Base-by-base conservation (phyloP, 805 yeast species). In the Wickerhamiella bombiphila region DNA sequence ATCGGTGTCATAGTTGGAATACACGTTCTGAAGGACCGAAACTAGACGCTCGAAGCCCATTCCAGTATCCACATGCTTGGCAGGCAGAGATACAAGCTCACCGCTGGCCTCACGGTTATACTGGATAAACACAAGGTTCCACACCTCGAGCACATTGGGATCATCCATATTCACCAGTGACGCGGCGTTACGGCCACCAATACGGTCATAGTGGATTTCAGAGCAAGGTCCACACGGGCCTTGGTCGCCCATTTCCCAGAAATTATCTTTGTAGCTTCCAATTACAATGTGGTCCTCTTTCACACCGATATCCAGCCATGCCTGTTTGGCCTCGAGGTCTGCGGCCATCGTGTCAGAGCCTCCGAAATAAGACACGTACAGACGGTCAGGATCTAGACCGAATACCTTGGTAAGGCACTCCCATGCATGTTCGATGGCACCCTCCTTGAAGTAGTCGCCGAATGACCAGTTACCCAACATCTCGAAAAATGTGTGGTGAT, bases 231-330 rank as follows among this genome's bases (percentile, higher is more conserved):
- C 99, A 68, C 99, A 91, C 35, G 99, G 99, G 49, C 99, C 99
- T 66, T 88, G 97, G 56, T 93, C 99, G 53, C 99, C 99, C 99
- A 91, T 91, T 67, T 91, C 99, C 99, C 99, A 91, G 63, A 91
- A 91, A 64, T 91, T 91, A 59, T 91, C 99, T 55, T 75, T 66
- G 38, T 76, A 80, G 49, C 76, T 65, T 41, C 99, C 99, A 16
- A 95, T 94, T 48, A 91, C 66, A 50, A 91, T 88, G 57, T 85
- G 97, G 57, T 77, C 86, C 49, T 82, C 94, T 24, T 76, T 69
- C 39, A 88, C 93, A 51, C 99, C 99, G 30, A 79, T 80, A 28
- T 68, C 72, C 45, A 66, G 64, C 99, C 99, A 91, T 45, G 72
- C 64, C 52, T 79, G 65, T 58, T 80, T 80, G 38, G 97, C 95